A percentile compares a stretch with the other conserved stretches of the same genome.
Conservation (phyloP, 805 yeast species). For the Jamesozyma gamospora region DNA sequence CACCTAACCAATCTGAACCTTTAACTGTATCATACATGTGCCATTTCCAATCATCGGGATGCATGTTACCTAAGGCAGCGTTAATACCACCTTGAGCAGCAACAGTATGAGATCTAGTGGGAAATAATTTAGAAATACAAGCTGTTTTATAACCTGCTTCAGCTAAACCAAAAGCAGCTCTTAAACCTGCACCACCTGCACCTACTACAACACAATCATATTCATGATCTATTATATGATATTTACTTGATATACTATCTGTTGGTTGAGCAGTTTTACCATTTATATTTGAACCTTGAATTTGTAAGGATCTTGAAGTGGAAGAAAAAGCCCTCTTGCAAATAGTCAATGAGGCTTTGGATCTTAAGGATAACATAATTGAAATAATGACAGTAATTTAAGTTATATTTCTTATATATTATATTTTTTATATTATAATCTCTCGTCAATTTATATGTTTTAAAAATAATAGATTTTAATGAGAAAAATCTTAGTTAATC, state of each 20-base stretch:
- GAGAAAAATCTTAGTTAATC: no score
- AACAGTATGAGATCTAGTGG: slow-evolving; percentile 96
- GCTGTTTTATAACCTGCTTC: slow-evolving; percentile 97
- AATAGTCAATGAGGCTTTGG: background rate
- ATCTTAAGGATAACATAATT: slow-evolving; percentile 2
- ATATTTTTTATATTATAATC: no score
- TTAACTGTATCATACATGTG: slow-evolving; percentile 99
- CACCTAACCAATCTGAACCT: slow-evolving; percentile 99
- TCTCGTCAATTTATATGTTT: no score
- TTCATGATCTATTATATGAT: slow-evolving; percentile 92
- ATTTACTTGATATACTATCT: slow-evolving; percentile 30
- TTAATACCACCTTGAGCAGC: slow-evolving; percentile 99
- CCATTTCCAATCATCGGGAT: slow-evolving; percentile 98
- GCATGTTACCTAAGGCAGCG: slow-evolving; percentile 98
- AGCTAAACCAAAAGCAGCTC: slow-evolving; percentile 97
- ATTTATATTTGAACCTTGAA: slow-evolving; percentile 4
- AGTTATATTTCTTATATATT: no score
- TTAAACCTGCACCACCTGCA: slow-evolving; percentile 98
- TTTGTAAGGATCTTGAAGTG: background rate
- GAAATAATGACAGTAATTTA: no score
- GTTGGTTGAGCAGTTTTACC: slow-evolving; percentile 2
- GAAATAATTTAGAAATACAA: slow-evolving; percentile 92
- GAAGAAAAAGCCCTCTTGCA: slow-evolving; percentile 2
- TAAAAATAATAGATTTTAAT: no score
- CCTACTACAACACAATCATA: slow-evolving; percentile 97